Base-by-base conservation (phyloP, 2,329 filamentous ascomycete species). In the Monosporascus sp. region DNA sequence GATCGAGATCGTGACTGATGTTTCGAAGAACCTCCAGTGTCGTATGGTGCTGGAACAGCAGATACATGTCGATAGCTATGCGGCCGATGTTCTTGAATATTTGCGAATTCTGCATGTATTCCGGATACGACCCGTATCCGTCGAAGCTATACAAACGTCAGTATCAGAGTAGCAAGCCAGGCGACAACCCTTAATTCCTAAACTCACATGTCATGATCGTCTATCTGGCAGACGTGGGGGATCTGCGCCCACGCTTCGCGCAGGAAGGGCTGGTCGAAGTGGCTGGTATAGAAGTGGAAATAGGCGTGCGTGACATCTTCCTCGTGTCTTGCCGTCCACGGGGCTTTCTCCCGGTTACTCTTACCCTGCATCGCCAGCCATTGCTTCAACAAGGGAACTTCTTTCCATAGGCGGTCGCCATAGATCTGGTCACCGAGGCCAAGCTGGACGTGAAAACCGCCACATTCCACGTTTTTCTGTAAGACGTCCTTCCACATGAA, bases 401-500 rank as follows among this genome's bases (percentile, higher is more conserved):
- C 94, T 67, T 93, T 96, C 94, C 94, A 99, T 59, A 99, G 74
- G 37, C 94, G 80, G 70, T 99, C 94, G 2, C 91, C 94, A 66
- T 95, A 97, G 50, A 99, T 95, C 69, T 99, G 94, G 55, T 94
- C 90, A 52, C 94, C 94, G 5, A 97, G 75, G 15, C 93, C 94
- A 7, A 99, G 78, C 66, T 99, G 94, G 7, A 90, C 87, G 65
- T 99, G 94, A 70, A 97, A 99, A 1, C 94, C 94, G 52, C 92
- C 91, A 62, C 92, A 96, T 63, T 99, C 94, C 28, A 92, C 85
- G 64, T 99, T 96, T 78, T 97, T 97, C 72, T 97, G 91, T 67
- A 99, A 79, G 28, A 99, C 92, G 64, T 99, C 94, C 66, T 97
- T 97, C 94, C 94, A 99, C 93, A 99, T 96, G 67, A 94, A 89